A percentile compares a stretch with the other conserved stretches of the same genome.
phyloP scores from a whole-genome alignment of 768 basidiomycete genomes.

The Grammothele lineata region DNA sequence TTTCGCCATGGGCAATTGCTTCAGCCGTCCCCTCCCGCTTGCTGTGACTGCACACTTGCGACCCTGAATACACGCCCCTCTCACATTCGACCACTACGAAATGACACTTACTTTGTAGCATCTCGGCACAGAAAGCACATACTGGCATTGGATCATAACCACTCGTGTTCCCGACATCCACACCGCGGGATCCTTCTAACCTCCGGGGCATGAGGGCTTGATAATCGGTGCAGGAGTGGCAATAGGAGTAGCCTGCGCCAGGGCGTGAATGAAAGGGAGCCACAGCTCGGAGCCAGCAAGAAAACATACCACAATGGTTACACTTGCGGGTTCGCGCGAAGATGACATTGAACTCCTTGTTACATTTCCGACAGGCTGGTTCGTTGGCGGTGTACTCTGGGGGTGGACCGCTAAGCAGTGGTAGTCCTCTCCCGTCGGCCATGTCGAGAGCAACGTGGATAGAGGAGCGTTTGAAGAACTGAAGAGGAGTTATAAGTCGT shows the following conservation, averaged over 20 bases:
- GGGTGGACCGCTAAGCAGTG: conserved; percentile 67
- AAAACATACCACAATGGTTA: conserved; percentile 66
- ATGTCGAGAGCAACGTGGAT: background rate
- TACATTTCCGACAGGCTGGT: conserved; percentile 60
- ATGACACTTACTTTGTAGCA: conserved; percentile 47
- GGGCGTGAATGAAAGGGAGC: no score
- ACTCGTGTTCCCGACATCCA: conserved; percentile 24
- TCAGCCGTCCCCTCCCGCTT: conserved; percentile 52
- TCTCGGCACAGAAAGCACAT: conserved; percentile 72
- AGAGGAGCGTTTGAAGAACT: no score
- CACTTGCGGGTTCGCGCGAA: conserved; percentile 63
- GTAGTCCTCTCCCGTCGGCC: conserved; percentile 44
- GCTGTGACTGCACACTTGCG: conserved; percentile 55
- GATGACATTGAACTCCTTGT: conserved; percentile 66
- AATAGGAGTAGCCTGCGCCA: conserved; percentile 62
- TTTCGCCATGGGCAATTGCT: conserved; percentile 50
- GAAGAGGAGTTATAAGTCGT: no score
- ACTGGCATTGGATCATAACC: conserved; percentile 67
- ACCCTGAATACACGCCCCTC: background rate
- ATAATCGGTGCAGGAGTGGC: conserved; percentile 69
- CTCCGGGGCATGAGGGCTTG: conserved; percentile 76
- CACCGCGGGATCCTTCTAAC: conserved; percentile 25
- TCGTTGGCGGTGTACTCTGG: conserved; percentile 34
- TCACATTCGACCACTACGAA: background rate
- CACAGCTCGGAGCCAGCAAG: no score